These are phyloP conservation scores for Solanum boliviense DNA, from an alignment of 257 asterid genomes.

Conservation along the genomic window DNA sequence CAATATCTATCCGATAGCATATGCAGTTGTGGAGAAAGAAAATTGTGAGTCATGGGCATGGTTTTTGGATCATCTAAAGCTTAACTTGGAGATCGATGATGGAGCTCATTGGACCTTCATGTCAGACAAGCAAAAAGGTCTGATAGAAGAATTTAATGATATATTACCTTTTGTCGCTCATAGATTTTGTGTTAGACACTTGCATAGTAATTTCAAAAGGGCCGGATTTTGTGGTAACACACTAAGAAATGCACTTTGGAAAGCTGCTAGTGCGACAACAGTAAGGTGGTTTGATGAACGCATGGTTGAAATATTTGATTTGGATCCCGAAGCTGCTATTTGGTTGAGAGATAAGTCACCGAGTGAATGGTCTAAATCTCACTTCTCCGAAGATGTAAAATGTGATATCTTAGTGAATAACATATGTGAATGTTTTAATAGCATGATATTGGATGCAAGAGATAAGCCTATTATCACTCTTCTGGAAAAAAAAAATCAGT, in stretches of 20 bases:
- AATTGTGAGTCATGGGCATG: background rate
- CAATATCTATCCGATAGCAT: constrained; percentile 2
- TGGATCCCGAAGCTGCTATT: background rate
- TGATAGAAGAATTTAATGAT: background rate
- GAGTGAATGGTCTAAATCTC: background rate
- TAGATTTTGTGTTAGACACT: background rate
- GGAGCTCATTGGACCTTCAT: background rate
- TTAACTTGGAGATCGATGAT: background rate
- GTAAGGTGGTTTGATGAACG: background rate
- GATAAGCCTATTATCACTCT: too few species aligned
- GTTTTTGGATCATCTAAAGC: background rate
- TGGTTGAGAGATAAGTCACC: background rate
- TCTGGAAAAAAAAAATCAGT: too few species aligned
- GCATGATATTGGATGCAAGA: too few species aligned
- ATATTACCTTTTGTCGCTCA: background rate
- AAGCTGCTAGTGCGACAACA: background rate
- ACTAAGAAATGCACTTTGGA: background rate
- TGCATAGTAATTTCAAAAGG: background rate
- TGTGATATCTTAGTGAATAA: too few species aligned
- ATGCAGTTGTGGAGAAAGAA: constrained; percentile 4
- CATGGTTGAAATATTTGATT: background rate
- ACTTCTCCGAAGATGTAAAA: too few species aligned
- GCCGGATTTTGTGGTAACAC: background rate
- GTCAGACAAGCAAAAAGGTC: constrained; percentile 4
- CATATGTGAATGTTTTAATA: too few species aligned